Evolutionary conservation across 768 basidiomycete species (phyloP).

Genomic region (Cystobasidium onofrii): DNA sequence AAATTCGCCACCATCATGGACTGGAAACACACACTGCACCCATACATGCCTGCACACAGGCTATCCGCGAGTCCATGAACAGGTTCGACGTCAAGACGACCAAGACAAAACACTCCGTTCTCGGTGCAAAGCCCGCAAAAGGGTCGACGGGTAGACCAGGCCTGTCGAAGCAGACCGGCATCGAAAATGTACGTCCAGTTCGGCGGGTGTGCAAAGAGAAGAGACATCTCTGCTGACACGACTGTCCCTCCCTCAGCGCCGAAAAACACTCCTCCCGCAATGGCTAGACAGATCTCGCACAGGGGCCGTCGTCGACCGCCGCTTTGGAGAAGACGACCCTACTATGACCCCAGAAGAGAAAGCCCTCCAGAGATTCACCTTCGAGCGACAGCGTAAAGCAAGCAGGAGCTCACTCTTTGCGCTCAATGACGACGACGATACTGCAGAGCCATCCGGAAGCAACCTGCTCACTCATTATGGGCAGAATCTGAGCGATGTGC

Average conservation of each 20-base stretch:
- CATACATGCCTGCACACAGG: neutral
- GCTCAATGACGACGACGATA: conserved; percentile 57
- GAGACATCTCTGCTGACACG: neutral
- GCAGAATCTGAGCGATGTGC: conserved; percentile 63
- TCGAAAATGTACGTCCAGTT: conserved; percentile 15
- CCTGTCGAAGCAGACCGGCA: conserved; percentile 19
- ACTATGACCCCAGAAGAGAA: conserved; percentile 89
- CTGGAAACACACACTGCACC: too few relatives aligned
- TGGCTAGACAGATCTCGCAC: conserved; percentile 59
- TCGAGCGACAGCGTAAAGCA: conserved; percentile 64
- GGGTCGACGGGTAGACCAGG: conserved; percentile 22
- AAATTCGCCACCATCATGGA: neutral
- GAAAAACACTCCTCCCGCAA: conserved; percentile 76
- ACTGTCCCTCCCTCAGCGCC: conserved; percentile 18
- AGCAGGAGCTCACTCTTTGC: conserved; percentile 74
- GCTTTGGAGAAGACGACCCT: conserved; percentile 92
- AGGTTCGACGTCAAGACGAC: conserved; percentile 23
- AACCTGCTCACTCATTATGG: conserved; percentile 70
- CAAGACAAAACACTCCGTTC: conserved; percentile 14
- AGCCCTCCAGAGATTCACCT: conserved; percentile 92
- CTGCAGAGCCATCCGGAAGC: conserved; percentile 35
- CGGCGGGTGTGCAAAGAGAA: too few relatives aligned
- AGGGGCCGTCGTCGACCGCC: conserved; percentile 64
- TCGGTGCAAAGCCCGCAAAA: conserved; percentile 16
- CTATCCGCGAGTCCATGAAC: conserved; percentile 20